These are phyloP conservation scores for Pneumocystis canis DNA, from an alignment of 1,139 yeast genomes.

Conservation along the genomic window DNA sequence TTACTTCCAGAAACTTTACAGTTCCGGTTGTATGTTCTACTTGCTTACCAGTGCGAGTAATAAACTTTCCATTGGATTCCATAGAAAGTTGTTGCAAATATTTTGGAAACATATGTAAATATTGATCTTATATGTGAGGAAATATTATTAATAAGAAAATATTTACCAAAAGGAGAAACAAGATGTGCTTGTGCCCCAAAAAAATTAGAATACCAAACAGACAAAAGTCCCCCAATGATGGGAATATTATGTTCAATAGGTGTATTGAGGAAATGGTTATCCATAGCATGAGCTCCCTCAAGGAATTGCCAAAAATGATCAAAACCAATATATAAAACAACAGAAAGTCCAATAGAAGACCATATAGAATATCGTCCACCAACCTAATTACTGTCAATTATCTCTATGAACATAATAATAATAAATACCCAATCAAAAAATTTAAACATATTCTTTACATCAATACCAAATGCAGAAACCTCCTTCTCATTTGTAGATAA, in stretches of 20 bases:
- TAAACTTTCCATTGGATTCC: slow-evolving; percentile 98
- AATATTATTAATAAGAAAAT: neutral
- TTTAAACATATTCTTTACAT: slow-evolving; percentile 95
- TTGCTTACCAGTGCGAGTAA: slow-evolving; percentile 78
- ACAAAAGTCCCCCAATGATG: slow-evolving; percentile 75
- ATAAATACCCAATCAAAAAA: slow-evolving; percentile 63
- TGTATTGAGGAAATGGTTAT: slow-evolving; percentile 69
- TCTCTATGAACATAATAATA: neutral
- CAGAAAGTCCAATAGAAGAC: slow-evolving; percentile 95
- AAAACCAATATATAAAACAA: slow-evolving; percentile 85
- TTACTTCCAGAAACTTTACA: neutral
- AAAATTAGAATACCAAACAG: slow-evolving; percentile 97
- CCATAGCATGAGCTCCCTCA: slow-evolving; percentile 95
- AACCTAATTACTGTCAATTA: slow-evolving; percentile 28
- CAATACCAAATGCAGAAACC: slow-evolving; percentile 89
- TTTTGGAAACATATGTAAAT: slow-evolving; percentile 97
- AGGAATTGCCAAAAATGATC: slow-evolving; percentile 84
- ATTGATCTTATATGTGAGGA: slow-evolving; percentile 50
- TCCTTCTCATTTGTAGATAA: slow-evolving; percentile 83
- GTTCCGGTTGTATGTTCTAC: slow-evolving; percentile 93
- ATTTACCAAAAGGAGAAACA: slow-evolving; percentile 58
- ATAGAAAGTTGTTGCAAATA: slow-evolving; percentile 94
- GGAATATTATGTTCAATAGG: slow-evolving; percentile 89
- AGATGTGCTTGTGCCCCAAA: slow-evolving; percentile 94
- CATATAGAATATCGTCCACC: slow-evolving; percentile 99